Evolutionary conservation across 441 rosid species (phyloP).

Genomic region (Eruca vesicaria): DNA sequence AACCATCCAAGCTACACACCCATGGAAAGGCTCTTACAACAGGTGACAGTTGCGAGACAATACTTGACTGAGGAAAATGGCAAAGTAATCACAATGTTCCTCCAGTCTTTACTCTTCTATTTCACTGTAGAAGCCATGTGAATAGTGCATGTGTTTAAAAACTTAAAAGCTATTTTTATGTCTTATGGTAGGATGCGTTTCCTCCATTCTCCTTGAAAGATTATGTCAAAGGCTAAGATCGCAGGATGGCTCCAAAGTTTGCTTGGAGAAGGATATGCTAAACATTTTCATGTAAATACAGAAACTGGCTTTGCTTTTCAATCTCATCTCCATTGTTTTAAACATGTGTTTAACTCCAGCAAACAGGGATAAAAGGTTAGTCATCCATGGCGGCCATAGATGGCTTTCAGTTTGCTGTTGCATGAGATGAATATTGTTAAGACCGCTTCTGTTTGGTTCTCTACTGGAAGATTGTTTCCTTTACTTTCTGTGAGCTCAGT

Average conservation of each 20-base stretch:
- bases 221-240: neutral
- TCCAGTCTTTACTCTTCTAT: neutral
- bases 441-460: neutral
- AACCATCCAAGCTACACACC: neutral
- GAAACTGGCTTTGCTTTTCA: neutral
- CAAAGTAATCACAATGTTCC: neutral
- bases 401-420: neutral
- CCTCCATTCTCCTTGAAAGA: conserved; percentile 2
- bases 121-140: neutral
- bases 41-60: neutral
- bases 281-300: neutral
- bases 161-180: neutral
- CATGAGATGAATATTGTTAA: neutral
- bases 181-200: neutral
- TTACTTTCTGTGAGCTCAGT: neutral
- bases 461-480: neutral
- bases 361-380: neutral
- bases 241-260: neutral
- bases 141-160: neutral
- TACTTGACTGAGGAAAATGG: neutral
- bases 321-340: neutral
- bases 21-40: neutral
- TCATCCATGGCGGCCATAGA: neutral
- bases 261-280: neutral
- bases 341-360: neutral